A percentile compares a stretch with the other conserved stretches of the same genome.
phyloP scores from a whole-genome alignment of 352 stramenopile genomes.

The Pythium angustatum region DNA sequence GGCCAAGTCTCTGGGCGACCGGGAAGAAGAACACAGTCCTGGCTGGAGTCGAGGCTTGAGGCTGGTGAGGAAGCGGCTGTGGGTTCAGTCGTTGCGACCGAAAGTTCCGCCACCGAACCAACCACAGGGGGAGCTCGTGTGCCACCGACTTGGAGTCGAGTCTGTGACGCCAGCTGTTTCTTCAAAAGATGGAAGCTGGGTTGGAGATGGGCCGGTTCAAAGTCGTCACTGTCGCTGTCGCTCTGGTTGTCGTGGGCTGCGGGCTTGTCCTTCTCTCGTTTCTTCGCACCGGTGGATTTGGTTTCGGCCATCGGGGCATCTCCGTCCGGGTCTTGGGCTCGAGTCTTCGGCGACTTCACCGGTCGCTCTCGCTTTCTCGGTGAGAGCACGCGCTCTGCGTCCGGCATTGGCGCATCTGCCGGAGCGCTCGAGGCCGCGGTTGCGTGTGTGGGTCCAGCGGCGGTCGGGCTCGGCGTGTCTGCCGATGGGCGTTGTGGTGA shows the following conservation, averaged over 20 bases:
- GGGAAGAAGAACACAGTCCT: neutral
- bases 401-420: neutral
- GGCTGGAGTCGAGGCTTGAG: neutral
- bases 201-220: neutral
- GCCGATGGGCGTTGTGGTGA: too few relatives aligned
- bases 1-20: too few relatives aligned
- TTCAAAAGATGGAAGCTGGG: neutral
- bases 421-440: neutral
- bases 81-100: neutral
- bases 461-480: too few relatives aligned
- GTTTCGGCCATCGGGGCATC: neutral
- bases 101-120: neutral
- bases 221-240: conserved; percentile 7
- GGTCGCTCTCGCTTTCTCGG: neutral
- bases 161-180: neutral
- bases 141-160: neutral
- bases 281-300: neutral
- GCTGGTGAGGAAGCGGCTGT: neutral
- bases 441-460: too few relatives aligned
- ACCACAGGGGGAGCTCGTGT: neutral
- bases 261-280: neutral
- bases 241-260: too few relatives aligned
- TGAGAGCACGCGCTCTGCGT: too few relatives aligned
- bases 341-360: neutral
- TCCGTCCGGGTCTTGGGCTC: neutral